Evolutionary conservation across 225 moss, liverwort and hornwort species (phyloP).

Genomic region (Neckera pumila): DNA sequence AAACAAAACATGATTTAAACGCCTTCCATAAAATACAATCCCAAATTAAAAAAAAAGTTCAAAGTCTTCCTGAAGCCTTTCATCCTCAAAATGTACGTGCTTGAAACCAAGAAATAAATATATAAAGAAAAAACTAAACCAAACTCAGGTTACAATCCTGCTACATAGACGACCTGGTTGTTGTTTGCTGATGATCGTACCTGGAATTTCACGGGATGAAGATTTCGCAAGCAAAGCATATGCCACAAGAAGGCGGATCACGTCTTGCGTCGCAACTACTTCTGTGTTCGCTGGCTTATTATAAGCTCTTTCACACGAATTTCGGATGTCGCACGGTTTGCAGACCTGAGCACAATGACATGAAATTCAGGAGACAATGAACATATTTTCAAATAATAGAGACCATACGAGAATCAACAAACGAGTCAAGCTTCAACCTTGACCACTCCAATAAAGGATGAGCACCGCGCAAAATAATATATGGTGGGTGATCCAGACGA

Average conservation of each 20-base stretch:
- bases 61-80: neutral
- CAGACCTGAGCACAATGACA: constrained; percentile 43
- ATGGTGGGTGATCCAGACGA: neutral
- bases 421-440: neutral
- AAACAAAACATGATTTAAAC: neutral
- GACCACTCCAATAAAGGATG: neutral
- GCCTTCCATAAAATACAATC: neutral
- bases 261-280: constrained; percentile 55
- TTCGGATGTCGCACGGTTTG: constrained; percentile 68
- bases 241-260: constrained; percentile 65
- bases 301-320: constrained; percentile 73
- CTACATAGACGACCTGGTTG: neutral
- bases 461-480: neutral
- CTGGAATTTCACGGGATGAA: constrained; percentile 20
- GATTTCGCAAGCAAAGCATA: constrained; percentile 54
- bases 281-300: constrained; percentile 55
- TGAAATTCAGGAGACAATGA: neutral
- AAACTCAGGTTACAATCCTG: neutral
- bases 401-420: neutral
- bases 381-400: neutral
- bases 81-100: neutral
- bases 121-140: neutral
- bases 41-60: neutral
- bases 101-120: neutral
- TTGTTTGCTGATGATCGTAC: neutral